Evolutionary conservation across 805 yeast species (phyloP).

Genomic region (Yamadazyma olivae): DNA sequence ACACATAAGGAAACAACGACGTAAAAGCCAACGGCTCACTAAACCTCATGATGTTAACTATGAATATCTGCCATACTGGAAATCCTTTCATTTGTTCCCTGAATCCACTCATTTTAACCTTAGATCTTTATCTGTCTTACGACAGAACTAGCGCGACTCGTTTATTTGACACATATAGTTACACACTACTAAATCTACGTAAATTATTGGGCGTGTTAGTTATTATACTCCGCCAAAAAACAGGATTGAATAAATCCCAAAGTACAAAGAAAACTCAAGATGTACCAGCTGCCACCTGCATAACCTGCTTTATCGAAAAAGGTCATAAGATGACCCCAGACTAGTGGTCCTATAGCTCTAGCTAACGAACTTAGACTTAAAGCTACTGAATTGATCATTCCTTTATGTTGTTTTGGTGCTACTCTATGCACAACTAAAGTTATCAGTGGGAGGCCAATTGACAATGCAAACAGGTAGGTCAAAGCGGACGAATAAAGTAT

Average conservation of each 20-base stretch:
- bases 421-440: conserved; percentile 32
- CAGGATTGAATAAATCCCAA: conserved; percentile 16
- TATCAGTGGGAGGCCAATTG: conserved; percentile 34
- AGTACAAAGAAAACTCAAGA: conserved; percentile 21
- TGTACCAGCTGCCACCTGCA: conserved; percentile 34
- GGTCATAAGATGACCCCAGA: conserved; percentile 32
- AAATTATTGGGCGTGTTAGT: no score
- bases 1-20: conserved; percentile 61
- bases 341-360: conserved; percentile 28
- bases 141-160: no score
- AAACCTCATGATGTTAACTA: conserved; percentile 44
- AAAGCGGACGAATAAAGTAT: conserved; percentile 26
- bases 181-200: no score
- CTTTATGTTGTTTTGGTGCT: conserved; percentile 29
- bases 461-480: conserved; percentile 25
- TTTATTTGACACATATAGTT: no score
- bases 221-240: no score
- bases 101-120: conserved; percentile 20
- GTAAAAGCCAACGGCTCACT: conserved; percentile 65
- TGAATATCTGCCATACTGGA: conserved; percentile 49
- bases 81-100: conserved; percentile 53
- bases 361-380: conserved; percentile 32
- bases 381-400: conserved; percentile 31
- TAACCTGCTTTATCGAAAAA: conserved; percentile 27
- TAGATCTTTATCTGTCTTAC: no score